Evolutionary conservation across 176 grass and related monocot species (phyloP).

Genomic region (Saccharum spontaneum): DNA sequence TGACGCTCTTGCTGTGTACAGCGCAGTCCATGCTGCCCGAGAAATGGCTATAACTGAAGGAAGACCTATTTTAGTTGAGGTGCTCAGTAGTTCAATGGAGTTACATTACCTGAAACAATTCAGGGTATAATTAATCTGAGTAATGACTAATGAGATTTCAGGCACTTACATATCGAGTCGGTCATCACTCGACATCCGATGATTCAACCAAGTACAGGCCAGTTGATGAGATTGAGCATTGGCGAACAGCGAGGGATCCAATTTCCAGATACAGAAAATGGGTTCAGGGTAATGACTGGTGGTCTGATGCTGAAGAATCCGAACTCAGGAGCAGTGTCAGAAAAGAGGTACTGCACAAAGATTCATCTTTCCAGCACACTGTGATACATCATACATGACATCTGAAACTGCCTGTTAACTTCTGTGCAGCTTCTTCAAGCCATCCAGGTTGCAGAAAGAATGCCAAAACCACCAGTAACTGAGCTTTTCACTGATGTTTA

Average conservation of each 20-base stretch:
- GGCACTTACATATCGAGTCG: constrained; percentile 91
- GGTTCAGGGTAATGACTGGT: constrained; percentile 90
- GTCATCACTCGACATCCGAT: constrained; percentile 97
- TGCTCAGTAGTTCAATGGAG: constrained; percentile 17
- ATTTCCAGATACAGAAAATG: constrained; percentile 94
- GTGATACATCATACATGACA: background rate
- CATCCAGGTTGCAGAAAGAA: constrained; percentile 88
- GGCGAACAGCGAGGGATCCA: constrained; percentile 80
- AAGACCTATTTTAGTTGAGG: constrained; percentile 92
- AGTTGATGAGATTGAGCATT: constrained; percentile 88
- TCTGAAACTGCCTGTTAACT: constrained; percentile 11
- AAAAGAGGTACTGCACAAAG: constrained; percentile 65
- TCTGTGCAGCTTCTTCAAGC: constrained; percentile 70
- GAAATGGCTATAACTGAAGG: constrained; percentile 84
- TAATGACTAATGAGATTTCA: constrained; percentile 37
- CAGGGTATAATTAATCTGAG: background rate
- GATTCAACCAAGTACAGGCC: constrained; percentile 98
- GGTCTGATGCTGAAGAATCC: constrained; percentile 76
- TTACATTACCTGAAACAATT: constrained; percentile 7
- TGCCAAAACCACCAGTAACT: constrained; percentile 52
- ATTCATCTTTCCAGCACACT: background rate
- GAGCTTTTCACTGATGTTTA: constrained; percentile 95
- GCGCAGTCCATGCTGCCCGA: constrained; percentile 76
- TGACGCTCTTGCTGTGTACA: constrained; percentile 92
- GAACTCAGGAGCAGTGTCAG: constrained; percentile 70